A percentile compares a stretch with the other conserved stretches of the same genome.
phyloP scores from a whole-genome alignment of 148 eudicot species.

The Polygonum maritimum region DNA sequence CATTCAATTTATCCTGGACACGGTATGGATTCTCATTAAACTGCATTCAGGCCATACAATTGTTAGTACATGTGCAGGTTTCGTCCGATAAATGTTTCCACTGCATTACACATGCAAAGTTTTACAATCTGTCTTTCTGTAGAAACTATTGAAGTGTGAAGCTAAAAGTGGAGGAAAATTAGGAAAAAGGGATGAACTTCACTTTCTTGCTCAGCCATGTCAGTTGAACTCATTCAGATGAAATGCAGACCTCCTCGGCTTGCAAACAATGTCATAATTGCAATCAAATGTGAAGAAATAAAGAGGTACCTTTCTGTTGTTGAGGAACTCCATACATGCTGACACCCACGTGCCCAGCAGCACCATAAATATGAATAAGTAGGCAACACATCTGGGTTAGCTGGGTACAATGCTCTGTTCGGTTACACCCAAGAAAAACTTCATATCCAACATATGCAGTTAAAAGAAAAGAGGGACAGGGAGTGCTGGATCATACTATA shows the following conservation, averaged over 20 bases:
- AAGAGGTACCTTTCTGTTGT: slow-evolving; percentile 1
- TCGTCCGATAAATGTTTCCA: background rate
- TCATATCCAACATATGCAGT: background rate
- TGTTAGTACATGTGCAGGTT: background rate
- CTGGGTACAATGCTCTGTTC: slow-evolving; percentile 5
- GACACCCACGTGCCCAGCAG: background rate
- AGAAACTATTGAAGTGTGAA: background rate
- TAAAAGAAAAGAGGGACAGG: background rate
- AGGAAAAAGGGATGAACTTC: background rate
- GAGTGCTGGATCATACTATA: background rate
- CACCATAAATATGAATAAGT: background rate
- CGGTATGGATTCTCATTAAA: background rate
- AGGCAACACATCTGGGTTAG: background rate
- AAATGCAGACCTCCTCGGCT: background rate
- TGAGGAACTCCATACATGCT: background rate
- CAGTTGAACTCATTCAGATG: background rate
- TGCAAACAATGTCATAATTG: background rate
- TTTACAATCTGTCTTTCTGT: background rate
- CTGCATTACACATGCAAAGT: background rate
- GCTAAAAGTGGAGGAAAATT: background rate
- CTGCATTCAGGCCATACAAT: background rate
- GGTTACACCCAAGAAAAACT: background rate
- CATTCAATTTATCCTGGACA: background rate
- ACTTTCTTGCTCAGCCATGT: background rate
- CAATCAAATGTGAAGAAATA: background rate